phyloP scores from a whole-genome alignment of 1,284 basidiomycete species.

The Stereum hirsutum region DNA sequence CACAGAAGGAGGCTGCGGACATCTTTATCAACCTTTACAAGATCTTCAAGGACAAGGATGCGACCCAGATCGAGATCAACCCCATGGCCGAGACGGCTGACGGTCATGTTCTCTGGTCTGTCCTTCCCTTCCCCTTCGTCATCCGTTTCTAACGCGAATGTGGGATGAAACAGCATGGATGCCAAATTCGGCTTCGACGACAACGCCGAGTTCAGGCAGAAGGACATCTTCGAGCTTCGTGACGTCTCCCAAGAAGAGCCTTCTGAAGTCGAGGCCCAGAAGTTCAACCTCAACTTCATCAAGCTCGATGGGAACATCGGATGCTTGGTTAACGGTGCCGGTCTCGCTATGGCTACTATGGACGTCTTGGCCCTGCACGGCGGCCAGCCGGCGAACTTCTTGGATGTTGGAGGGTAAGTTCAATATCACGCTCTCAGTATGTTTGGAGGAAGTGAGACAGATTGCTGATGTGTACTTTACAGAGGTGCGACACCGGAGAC shows the following conservation, averaged over 20 bases:
- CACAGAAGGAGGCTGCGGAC: constrained; percentile 81
- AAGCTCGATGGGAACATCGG: constrained; percentile 98
- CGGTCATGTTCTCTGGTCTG: constrained; percentile 88
- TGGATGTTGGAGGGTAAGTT: constrained; percentile 90
- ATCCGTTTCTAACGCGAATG: background rate
- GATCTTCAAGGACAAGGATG: constrained; percentile 98
- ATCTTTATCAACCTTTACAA: constrained; percentile 94
- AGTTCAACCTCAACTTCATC: constrained; percentile 96
- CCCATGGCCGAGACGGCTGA: constrained; percentile 94
- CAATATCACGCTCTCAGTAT: constrained; percentile 3
- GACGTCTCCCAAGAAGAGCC: constrained; percentile 95
- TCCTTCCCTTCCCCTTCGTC: background rate
- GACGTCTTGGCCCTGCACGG: constrained; percentile 95
- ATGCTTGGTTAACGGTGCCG: constrained; percentile 98
- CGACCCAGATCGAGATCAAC: constrained; percentile 99
- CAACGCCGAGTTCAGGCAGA: constrained; percentile 97
- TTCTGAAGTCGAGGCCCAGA: constrained; percentile 93
- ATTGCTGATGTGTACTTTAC: constrained; percentile 10
- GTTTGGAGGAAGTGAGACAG: background rate
- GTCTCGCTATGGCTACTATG: constrained; percentile 99
- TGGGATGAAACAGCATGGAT: constrained; percentile 75
- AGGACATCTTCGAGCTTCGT: constrained; percentile 84
- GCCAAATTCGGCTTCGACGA: constrained; percentile 99
- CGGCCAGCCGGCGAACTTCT: constrained; percentile 96
- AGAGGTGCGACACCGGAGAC: constrained; percentile 97